phyloP scores from a whole-genome alignment of 1,284 basidiomycete species.

The Lentinula novae-zelandiae region DNA sequence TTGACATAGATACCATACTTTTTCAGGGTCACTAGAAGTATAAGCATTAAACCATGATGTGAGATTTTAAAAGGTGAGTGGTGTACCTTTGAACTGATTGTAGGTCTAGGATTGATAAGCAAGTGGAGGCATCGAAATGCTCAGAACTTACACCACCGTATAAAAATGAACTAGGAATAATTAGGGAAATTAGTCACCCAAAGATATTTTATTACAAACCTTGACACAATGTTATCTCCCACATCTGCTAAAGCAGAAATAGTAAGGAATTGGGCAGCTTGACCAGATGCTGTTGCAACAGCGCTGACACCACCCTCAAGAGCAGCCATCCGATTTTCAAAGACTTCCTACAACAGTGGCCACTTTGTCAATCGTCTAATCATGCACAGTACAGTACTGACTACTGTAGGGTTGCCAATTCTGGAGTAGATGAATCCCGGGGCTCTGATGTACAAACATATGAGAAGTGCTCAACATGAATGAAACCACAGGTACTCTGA shows the following conservation, averaged over 20 bases:
- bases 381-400: constrained; percentile 29
- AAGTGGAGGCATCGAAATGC: neutral
- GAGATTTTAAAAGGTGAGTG: neutral
- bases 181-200: neutral
- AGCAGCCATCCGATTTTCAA: constrained; percentile 82
- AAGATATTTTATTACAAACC: constrained; percentile 33
- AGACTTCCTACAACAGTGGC: constrained; percentile 54
- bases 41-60: neutral
- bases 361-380: neutral
- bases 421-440: constrained; percentile 77
- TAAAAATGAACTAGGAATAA: constrained; percentile 43
- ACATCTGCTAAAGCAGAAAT: constrained; percentile 59
- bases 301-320: constrained; percentile 83
- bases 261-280: constrained; percentile 81
- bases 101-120: constrained; percentile 48
- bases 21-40: constrained; percentile 61
- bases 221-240: constrained; percentile 82
- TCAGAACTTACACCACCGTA: constrained; percentile 58
- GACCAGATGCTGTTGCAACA: constrained; percentile 76
- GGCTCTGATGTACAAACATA: constrained; percentile 32
- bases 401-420: constrained; percentile 82
- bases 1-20: constrained; percentile 78
- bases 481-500: constrained; percentile 20
- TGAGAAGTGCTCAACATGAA: neutral
- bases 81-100: constrained; percentile 82